A percentile compares a stretch with the other conserved stretches of the same genome.
These are phyloP conservation scores for Backusella luteola DNA, from an alignment of 192 early-diverging fungal genomes.

Conservation along the genomic window DNA sequence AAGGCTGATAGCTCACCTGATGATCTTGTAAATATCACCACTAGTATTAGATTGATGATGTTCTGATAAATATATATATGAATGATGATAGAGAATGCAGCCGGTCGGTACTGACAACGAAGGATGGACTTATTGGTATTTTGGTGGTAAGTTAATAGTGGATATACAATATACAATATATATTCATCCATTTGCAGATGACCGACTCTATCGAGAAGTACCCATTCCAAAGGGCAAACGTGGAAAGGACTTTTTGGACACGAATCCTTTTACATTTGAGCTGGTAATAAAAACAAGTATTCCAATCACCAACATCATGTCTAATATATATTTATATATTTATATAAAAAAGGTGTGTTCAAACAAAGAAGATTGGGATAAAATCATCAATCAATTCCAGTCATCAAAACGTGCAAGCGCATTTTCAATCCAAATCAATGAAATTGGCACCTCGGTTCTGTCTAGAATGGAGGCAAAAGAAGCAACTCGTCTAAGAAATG, in stretches of 20 bases:
- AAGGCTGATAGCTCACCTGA: not conserved
- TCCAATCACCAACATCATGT: not conserved
- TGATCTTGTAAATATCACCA: not conserved
- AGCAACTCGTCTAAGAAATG: not conserved
- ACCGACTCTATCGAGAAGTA: slow-evolving; percentile 2
- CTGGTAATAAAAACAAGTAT: not conserved
- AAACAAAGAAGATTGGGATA: not conserved
- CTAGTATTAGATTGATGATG: not conserved
- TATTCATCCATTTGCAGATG: not conserved
- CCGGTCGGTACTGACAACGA: not conserved
- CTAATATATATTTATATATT: not conserved
- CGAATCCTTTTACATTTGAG: slow-evolving; percentile 10
- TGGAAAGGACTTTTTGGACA: not conserved
- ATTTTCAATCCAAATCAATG: not conserved
- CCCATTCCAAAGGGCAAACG: not conserved
- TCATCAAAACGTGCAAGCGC: not conserved
- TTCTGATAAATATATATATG: not conserved
- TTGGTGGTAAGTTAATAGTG: not conserved
- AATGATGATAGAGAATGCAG: not conserved
- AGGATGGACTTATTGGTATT: slow-evolving; percentile 13
- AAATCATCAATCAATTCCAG: not conserved
- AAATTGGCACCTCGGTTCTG: not conserved
- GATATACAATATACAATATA: not conserved
- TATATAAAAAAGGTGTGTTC: not conserved
- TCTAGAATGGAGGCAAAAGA: not conserved